Base-by-base conservation (phyloP, 2,329 filamentous ascomycete genomes). In the Fusarium sp. region DNA sequence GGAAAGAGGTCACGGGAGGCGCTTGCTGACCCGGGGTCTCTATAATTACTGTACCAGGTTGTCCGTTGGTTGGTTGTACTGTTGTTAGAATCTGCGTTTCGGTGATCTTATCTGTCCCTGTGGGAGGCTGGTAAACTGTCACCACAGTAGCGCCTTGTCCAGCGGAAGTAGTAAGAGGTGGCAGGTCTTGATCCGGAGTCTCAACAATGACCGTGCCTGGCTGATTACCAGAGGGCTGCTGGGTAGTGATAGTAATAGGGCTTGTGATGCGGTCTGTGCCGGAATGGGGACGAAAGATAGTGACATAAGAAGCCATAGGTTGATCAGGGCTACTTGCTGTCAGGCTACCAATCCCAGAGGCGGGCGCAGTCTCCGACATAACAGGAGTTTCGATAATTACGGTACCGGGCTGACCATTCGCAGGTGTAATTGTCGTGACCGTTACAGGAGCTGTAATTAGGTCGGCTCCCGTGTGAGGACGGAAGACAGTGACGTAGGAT, bases 21-120 rank as follows among this genome's bases (percentile, higher is more conserved):
- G 45, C 49, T 61, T 67, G 49, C 30, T 61, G 51, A 25, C 62
- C 62, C 34, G 64, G 66, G 5, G 66, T 69, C 54, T 69, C 66
- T 13, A 69, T 61, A 16, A 69, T 66, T n/a, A 69, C 61, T 52
- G 66, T 69, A 48, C 66, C 66, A 8, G 66, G 66, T 11, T 69
- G 48, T 13, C 51, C 65, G 6, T 56, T 30, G 1, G 18, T 18
- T 6, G 66, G 65, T 14, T 59, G 48, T 20, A 69, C 61, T 6
- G 66, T 69, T 2, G 65, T 69, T 6, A 69, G n/a, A n/a, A 61
- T 69, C 10, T 61, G 42, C 1, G 65, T 46, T 6, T 46, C 49
- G n/a, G 60, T 69, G 22, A 69, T 66, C 20, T 30, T 52, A 5
- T 66, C 55, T 30, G 41, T n/a, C 9, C 66, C 66, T 11, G 51